Evolutionary conservation across 2,329 filamentous ascomycete genomes (phyloP).

Genomic region (Xylariales sp.): DNA sequence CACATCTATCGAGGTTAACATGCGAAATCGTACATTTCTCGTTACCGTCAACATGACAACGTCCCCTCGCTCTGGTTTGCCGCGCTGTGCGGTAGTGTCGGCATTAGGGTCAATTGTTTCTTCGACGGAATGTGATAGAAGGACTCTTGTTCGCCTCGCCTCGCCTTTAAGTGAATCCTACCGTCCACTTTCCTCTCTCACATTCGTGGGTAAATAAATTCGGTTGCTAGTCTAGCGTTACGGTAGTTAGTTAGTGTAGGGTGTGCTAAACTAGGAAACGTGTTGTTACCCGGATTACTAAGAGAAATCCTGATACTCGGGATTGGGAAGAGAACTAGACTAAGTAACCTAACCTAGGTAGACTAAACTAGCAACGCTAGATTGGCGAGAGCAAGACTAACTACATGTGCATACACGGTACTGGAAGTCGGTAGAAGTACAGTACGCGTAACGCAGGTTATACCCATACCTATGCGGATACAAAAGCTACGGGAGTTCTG

Average conservation of each 20-base stretch:
- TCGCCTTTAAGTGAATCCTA: not conserved
- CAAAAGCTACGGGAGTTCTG: not conserved
- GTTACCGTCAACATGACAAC: not conserved
- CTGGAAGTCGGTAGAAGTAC: not conserved
- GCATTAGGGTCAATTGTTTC: no score
- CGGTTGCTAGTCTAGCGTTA: not conserved
- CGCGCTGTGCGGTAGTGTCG: not conserved
- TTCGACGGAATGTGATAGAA: not conserved
- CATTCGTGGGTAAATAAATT: not conserved
- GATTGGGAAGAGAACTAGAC: not conserved
- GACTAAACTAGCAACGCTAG: slow-evolving; percentile 1
- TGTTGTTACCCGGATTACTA: not conserved
- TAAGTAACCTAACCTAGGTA: not conserved
- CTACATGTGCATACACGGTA: not conserved
- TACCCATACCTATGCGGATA: not conserved
- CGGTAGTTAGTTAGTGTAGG: no score
- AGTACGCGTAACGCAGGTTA: not conserved
- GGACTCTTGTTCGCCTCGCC: not conserved
- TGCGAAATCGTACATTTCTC: slow-evolving; percentile 21
- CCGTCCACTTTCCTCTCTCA: slow-evolving; percentile 7
- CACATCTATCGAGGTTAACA: slow-evolving; percentile 23
- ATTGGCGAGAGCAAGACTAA: slow-evolving; percentile 9
- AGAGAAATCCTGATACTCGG: not conserved
- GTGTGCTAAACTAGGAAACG: slow-evolving; percentile 2
- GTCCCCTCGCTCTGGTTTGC: not conserved